Evolutionary conservation across 2,329 filamentous ascomycete species (phyloP).

Genomic region (Aspergillus bombycis): DNA sequence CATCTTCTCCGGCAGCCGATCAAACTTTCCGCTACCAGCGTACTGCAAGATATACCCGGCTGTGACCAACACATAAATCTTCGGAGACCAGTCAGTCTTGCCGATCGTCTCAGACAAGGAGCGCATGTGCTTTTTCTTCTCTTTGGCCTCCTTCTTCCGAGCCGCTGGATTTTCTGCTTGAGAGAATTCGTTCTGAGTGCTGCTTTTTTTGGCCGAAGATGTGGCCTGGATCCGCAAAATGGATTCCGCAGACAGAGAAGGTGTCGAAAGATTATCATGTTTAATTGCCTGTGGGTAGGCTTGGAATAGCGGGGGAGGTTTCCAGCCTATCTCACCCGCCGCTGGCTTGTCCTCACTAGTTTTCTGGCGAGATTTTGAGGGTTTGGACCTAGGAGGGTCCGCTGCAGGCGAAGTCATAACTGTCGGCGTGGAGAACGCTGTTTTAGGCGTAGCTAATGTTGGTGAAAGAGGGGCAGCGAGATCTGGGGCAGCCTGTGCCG

Average conservation of each 20-base stretch:
- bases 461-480: constrained; percentile 30
- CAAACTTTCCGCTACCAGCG: constrained; percentile 46
- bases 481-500: constrained; percentile 20
- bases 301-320: constrained; percentile 78
- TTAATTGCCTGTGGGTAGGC: constrained; percentile 83
- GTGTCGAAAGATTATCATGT: constrained; percentile 70
- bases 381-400: constrained; percentile 22
- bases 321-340: constrained; percentile 53
- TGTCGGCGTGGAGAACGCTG: constrained; percentile 28
- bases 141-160: constrained; percentile 39
- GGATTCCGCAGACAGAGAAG: constrained; percentile 68
- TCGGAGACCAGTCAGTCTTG: constrained; percentile 47
- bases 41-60: constrained; percentile 53
- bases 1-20: constrained; percentile 52
- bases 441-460: constrained; percentile 30
- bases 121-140: constrained; percentile 38
- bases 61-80: constrained; percentile 49
- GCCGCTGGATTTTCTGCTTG: constrained; percentile 24
- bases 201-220: constrained; percentile 23
- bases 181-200: constrained; percentile 16
- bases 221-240: constrained; percentile 61
- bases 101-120: constrained; percentile 41
- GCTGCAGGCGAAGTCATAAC: constrained; percentile 28
- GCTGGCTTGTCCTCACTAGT: constrained; percentile 27
- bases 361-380: constrained; percentile 25